Percentiles rank a stretch among this genome's conserved stretches.
Conservation (phyloP, 768 basidiomycete species). For the Mycena galericulata region DNA sequence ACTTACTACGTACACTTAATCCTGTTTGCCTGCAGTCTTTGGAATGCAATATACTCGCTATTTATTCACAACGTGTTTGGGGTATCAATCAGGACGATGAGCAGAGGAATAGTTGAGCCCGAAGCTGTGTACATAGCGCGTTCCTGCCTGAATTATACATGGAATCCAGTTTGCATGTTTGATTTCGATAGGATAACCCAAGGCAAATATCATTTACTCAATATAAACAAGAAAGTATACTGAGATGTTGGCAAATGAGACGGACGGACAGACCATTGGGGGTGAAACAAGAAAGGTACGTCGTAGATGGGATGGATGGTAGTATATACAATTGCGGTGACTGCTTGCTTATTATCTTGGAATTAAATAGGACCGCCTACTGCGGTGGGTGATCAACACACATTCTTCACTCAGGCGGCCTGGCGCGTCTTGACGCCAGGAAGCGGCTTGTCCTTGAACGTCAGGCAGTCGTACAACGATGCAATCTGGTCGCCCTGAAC, state of each 20-base stretch:
- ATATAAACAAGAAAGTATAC: neutral
- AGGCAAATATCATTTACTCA: neutral
- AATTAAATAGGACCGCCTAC: neutral
- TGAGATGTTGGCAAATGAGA: neutral
- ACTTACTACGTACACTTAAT: constrained; percentile 23
- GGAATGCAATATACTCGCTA: constrained; percentile 17
- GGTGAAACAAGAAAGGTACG: constrained; percentile 11
- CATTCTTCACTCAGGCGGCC: neutral
- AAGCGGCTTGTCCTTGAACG: constrained; percentile 75
- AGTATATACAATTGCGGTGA: constrained; percentile 17
- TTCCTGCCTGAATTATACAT: too few relatives aligned
- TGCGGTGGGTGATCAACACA: neutral
- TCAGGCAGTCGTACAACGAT: constrained; percentile 86
- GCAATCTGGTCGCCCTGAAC: constrained; percentile 92
- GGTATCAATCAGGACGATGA: too few relatives aligned
- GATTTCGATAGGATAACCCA: too few relatives aligned
- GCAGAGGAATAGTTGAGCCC: too few relatives aligned
- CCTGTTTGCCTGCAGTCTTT: neutral
- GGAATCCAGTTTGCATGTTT: too few relatives aligned
- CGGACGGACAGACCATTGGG: neutral
- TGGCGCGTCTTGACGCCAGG: neutral
- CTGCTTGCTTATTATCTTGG: neutral
- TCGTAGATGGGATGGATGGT: constrained; percentile 21
- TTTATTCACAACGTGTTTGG: constrained; percentile 11
- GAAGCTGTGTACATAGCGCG: too few relatives aligned